A percentile compares a stretch with the other conserved stretches of the same genome.
Conservation (phyloP, 768 basidiomycete genomes). For the Tephrocybe sp. region DNA sequence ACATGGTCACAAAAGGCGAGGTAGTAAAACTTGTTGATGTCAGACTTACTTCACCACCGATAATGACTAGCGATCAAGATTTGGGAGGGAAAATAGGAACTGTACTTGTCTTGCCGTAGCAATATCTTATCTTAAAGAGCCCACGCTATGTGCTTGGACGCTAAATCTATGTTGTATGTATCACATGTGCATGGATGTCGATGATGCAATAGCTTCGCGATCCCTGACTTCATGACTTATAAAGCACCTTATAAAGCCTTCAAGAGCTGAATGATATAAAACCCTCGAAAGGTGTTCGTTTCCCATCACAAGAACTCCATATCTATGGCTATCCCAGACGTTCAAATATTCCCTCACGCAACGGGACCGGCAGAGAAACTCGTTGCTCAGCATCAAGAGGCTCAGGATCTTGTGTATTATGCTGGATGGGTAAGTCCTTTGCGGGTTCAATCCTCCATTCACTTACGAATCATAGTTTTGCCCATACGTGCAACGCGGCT, state of each 20-base stretch:
- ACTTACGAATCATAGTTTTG: constrained; percentile 46
- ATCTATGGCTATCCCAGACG: constrained; percentile 46
- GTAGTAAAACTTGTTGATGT: constrained; percentile 55
- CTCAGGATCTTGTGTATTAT: constrained; percentile 59
- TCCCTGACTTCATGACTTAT: constrained; percentile 3
- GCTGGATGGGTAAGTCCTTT: constrained; percentile 52
- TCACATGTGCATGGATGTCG: constrained; percentile 2
- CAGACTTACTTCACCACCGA: constrained; percentile 33
- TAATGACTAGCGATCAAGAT: constrained; percentile 9
- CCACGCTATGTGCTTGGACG: too few relatives aligned
- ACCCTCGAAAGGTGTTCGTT: not conserved
- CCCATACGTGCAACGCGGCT: constrained; percentile 59
- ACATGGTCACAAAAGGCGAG: constrained; percentile 41
- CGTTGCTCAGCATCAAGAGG: constrained; percentile 50
- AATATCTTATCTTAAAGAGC: not conserved
- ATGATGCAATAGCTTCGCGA: constrained; percentile 2
- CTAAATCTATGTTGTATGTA: not conserved
- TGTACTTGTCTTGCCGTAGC: constrained; percentile 35
- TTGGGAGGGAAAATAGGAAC: constrained; percentile 23
- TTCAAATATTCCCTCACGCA: constrained; percentile 55
- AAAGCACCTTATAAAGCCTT: constrained; percentile 8
- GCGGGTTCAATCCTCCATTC: too few relatives aligned
- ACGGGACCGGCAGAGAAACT: constrained; percentile 54
- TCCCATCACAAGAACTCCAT: not conserved
- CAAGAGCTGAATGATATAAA: not conserved